Evolutionary conservation across 495 filamentous ascomycete genomes (phyloP), one percentile per base, ranked within the genome.

Genomic region (Neurospora sp.): DNA sequence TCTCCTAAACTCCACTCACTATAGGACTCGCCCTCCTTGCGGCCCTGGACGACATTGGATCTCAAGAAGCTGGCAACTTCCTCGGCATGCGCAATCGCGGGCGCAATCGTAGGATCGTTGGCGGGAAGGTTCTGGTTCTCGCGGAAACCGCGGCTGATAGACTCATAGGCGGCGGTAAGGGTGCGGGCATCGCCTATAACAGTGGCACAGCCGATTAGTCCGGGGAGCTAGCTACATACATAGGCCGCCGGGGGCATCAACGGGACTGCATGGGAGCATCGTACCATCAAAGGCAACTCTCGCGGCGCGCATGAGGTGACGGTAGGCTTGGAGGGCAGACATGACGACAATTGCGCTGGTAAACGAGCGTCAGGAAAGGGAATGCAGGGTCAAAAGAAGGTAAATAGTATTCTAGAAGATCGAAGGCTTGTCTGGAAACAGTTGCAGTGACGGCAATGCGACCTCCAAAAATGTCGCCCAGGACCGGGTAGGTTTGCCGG

Each of bases 41-140:
- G 84, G 45, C 96, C 96, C 78, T 98, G 96, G 3, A 99, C 93
- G 12, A 98, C 84, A 79, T 98, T 98, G 78, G 92, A 84, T 76
- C 89, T 84, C 74, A 99, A 78, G 72, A 98, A 90, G 70, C 84
- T 86, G 6, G 96, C 93, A 35, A 97, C 89, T 70, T 96, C 93
- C 72, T 94, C 84, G 39, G 95, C 96, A 77, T 96, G 89, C 72
- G 88, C 83, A 73, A 99, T 87, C 8, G 84, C 85, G 6, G 81
- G 76, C 9, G 77, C 75, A 14, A 86, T 75, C 42, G 87, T 84
- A 4, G 84, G 80, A 71, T 86, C 85, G 17, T 86, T 86, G 5
- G 89, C 78, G 6, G 83, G 81, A 3, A 93, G 80, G 1, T 81
- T 79, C 37, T 89, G 86, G 77, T 91, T 91, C 37, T 84, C 79